Evolutionary conservation across 768 basidiomycete species (phyloP), one percentile per base, ranked within the genome.

Genomic region (Leucosporidium creatinivorum): DNA sequence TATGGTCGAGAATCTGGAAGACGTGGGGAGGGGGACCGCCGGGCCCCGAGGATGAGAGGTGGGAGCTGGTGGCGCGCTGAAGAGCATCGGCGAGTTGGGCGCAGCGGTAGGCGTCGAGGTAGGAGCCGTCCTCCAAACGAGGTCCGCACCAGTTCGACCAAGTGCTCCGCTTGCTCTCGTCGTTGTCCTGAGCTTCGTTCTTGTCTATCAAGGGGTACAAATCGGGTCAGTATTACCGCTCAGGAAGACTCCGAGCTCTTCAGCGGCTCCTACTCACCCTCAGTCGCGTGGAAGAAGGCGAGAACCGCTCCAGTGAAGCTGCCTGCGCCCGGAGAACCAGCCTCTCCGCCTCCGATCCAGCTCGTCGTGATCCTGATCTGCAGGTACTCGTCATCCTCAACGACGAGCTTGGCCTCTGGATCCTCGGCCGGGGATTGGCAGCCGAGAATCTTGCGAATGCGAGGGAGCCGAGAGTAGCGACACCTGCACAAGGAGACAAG

Each of bases 131-230:
- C 26, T 72, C 60, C 52, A 33, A n/a, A 26, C 36, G 25, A 0
- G 65, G 58, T 52, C 67, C 65, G 62, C 72, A 75, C 72, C 72
- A 73, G 56, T 74, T 74, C 21, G 66, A 63, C 72, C 74, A 73
- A 23, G 48, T 36, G 17, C 47, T 59, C 21, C 62, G 58, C 9
- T 63, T 39, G 23, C 12, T 18, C 51, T 50, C n/a, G 60, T 75
- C 63, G 60, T 67, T 73, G 65, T 73, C 68, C 17, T 51, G 49
- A 30, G 44, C 48, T 4, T 62, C 44, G 54, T 74, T 62, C 31
- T 65, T 67, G 68, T 74, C 73, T 62, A 61, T 31, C 12, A 23
- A 21, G n/a, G 23, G n/a, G 4, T 13, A 9, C 0, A 2, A 4
- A 31, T n/a, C 3, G 8, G 26, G 47, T 31, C 3, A 7, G 13